phyloP scores from a whole-genome alignment of 208 protist species.

The Crithidia expoeki region DNA sequence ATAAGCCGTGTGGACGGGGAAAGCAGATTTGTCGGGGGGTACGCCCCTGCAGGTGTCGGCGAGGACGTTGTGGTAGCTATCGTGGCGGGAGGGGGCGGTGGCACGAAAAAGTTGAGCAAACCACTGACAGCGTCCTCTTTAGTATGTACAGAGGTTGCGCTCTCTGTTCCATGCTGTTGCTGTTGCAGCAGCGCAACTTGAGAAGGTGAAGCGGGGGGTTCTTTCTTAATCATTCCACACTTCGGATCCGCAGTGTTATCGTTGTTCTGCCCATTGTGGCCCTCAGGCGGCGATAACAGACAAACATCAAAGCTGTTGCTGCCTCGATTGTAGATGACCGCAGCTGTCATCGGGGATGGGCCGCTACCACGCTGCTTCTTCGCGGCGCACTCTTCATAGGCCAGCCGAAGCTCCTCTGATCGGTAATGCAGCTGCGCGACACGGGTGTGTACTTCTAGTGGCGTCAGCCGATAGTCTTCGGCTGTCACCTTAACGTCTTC shows the following conservation, averaged over 20 bases:
- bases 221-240: too few relatives aligned
- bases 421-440: conserved; percentile 70
- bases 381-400: conserved; percentile 21
- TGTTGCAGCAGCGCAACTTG: neutral
- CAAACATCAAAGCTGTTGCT: conserved; percentile 33
- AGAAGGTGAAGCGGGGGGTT: neutral
- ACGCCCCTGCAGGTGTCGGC: neutral
- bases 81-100: neutral
- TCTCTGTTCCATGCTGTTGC: neutral
- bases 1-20: conserved; percentile 1
- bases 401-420: conserved; percentile 43
- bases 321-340: conserved; percentile 25
- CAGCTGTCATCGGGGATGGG: conserved; percentile 1
- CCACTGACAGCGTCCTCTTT: too few relatives aligned
- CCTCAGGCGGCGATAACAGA: neutral
- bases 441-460: conserved; percentile 71
- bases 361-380: conserved; percentile 7
- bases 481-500: conserved; percentile 56
- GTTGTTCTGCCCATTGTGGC: neutral
- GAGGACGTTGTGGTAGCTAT: neutral
- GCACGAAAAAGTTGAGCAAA: neutral
- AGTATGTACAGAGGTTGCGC: too few relatives aligned
- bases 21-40: neutral
- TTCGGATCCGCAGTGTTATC: too few relatives aligned
- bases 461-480: conserved; percentile 74